Evolutionary conservation across 768 basidiomycete species (phyloP), one percentile per base, ranked within the genome.

Genomic region (Hysterangium stoloniferum): DNA sequence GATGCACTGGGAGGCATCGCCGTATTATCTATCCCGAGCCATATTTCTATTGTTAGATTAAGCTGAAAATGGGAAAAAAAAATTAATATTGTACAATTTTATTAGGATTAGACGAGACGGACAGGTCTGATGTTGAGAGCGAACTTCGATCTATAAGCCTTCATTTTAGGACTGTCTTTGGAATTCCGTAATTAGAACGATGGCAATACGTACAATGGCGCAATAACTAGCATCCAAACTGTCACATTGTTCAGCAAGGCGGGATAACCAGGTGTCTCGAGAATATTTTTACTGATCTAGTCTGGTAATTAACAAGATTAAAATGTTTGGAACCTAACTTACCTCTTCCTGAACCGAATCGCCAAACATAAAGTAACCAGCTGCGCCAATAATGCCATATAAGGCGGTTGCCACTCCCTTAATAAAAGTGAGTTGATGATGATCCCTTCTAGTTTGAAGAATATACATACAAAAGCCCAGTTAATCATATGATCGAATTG

Each of bases 321-420:
- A 44, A 31, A 41, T 29, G 38, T n/a, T 28, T 20, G 19, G 32
- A 2, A 22, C n/a, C 15, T 9, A 20, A 58, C 71, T 59, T 52
- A 89, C 88, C 74, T 92, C 90, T 52, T 87, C 88, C 58, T 79
- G 80, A 43, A 94, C 89, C 28, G 63, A 58, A 43, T 76, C 71
- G 8, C 92, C 91, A 61, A 91, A 93, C 95, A 98, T 98, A 17
- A 88, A 64, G 58, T 96, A 97, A 0, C 94, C 95, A 17, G 80
- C 81, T 38, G 76, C 78, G 4, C 86, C 91, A 25, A 92, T 82
- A 9, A 84, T 43, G 28, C 69, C 62, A 25, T 72, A 73, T 25
- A 87, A 67, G 31, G 70, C 66, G 1, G 84, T 83, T 19, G 86
- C 78, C 41, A 82, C 69, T 19, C 71, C 57, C 84, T 86, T 55